Evolutionary conservation across 306 rosid species (phyloP), one percentile per base, ranked within the genome.

Genomic region (Crotalaria pallida): DNA sequence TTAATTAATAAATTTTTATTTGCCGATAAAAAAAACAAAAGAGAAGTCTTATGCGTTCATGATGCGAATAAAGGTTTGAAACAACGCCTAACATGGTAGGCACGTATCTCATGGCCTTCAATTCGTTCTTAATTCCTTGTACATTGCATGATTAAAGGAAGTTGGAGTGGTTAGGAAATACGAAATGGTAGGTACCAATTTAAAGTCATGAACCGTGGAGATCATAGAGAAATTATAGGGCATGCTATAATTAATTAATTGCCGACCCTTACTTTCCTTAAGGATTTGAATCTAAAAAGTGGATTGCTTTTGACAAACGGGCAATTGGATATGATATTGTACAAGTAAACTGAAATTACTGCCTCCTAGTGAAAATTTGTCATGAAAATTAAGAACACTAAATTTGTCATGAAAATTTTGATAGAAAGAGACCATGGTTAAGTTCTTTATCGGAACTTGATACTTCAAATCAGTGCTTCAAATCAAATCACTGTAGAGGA

Each of bases 81-180:
- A 67, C 61, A 67, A 52, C 15, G 76, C 66, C 79, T 67, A 72
- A 59, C 33, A 73, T 40, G 45, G 67, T 58, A 59, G 82, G 75
- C 66, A 59, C 29, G 64, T 27, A 50, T 47, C 12, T 58, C 41
- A 49, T 58, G 51, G 74, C 40, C 58, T 38, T 22, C n/a, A n/a
- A n/a, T n/a, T n/a, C n/a, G 49, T 34, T 23, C 58, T 50, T 29
- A 52, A 58, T 69, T 52, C 66, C 67, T 64, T 78, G 24, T 56
- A 33, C 82, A 78, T 58, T 81, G 80, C 80, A 73, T 74, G 77
- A 82, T 74, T 69, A 68, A 57, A 69, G 76, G 75, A 73, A 69
- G 67, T 74, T 82, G 77, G 83, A 74, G 80, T 74, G 71, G 82
- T 82, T 69, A 64, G 72, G n/a, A n/a, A n/a, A n/a, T n/a, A n/a